Conservation (phyloP, 2,329 filamentous ascomycete genomes). For the Ophiostoma sp. region DNA sequence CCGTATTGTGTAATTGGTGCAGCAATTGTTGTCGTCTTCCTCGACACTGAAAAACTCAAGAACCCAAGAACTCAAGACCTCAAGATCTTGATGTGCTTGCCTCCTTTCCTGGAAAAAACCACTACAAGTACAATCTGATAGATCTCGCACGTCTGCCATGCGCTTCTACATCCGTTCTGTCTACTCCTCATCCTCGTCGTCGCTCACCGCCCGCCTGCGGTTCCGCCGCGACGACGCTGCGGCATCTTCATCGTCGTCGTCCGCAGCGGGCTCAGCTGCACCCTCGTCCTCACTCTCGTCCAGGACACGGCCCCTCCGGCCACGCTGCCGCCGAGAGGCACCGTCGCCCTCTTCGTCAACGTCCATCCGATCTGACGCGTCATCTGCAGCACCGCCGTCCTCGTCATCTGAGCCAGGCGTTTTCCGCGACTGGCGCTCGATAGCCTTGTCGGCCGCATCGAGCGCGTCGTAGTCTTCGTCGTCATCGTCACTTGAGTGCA, state of each 20-base stretch:
- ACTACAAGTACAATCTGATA: conserved; percentile 7
- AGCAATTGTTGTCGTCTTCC: background rate
- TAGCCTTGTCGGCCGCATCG: conserved; percentile 37
- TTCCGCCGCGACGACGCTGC: conserved; percentile 17
- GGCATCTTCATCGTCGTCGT: conserved; percentile 19
- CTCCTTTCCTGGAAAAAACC: background rate
- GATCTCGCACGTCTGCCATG: background rate
- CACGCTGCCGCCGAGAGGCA: conserved; percentile 6
- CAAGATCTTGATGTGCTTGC: background rate
- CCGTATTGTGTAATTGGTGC: background rate
- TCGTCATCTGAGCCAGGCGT: conserved; percentile 30
- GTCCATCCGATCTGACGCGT: conserved; percentile 40
- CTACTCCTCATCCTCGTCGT: conserved; percentile 24
- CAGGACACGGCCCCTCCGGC: conserved; percentile 25
- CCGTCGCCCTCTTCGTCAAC: conserved; percentile 38
- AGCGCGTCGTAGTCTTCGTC: conserved; percentile 32
- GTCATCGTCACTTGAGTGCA: conserved; percentile 63
- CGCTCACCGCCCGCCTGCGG: conserved; percentile 21
- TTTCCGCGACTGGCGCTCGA: conserved; percentile 28
- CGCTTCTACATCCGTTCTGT: background rate
- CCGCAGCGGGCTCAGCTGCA: background rate
- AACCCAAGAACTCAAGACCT: background rate
- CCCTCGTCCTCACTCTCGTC: conserved; percentile 32
- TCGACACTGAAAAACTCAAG: background rate
- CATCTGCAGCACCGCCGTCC: conserved; percentile 36